Percentiles rank a stretch among this genome's conserved stretches.
Conservation (phyloP, 441 rosid species). For the Adansonia madagascariensis region DNA sequence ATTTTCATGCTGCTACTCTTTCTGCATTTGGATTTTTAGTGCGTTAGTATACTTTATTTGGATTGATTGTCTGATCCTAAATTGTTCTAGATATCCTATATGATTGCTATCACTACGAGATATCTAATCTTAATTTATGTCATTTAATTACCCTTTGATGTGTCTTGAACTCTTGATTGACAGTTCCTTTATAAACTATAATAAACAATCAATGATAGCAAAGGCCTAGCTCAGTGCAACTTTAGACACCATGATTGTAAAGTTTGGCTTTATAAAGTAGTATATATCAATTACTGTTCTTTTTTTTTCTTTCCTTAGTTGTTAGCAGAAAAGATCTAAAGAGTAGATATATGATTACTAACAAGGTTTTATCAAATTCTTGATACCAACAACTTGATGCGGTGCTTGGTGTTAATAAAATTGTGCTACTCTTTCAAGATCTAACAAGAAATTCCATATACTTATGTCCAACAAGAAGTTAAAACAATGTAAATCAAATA, state of each 20-base stretch:
- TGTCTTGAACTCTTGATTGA: neutral
- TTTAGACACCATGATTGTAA: neutral
- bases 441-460: neutral
- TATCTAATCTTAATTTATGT: neutral
- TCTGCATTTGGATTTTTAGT: neutral
- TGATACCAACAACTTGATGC: neutral
- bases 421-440: neutral
- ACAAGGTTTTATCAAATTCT: slow-evolving; percentile 2
- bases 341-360: neutral
- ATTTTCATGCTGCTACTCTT: neutral
- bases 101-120: neutral
- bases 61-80: neutral
- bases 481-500: neutral
- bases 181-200: neutral
- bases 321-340: neutral
- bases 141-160: neutral
- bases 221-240: neutral
- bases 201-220: neutral
- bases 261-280: neutral
- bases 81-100: neutral
- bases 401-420: neutral
- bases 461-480: neutral
- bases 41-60: neutral
- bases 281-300: neutral
- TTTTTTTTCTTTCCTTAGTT: neutral